These are phyloP conservation scores for Ogataea trehalophila DNA, from an alignment of 805 yeast genomes.

Conservation along the genomic window DNA sequence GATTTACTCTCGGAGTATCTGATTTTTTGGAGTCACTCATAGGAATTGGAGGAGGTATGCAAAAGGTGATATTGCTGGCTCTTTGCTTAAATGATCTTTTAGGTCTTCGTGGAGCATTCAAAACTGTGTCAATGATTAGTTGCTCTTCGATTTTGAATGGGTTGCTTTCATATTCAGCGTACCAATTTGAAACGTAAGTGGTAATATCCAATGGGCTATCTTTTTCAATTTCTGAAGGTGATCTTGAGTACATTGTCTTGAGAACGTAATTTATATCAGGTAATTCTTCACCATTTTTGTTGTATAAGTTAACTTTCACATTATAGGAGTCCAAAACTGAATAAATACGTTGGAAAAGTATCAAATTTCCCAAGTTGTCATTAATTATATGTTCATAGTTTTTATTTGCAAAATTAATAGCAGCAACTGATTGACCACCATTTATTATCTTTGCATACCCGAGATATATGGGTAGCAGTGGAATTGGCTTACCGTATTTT, in stretches of 20 bases:
- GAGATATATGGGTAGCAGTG: constrained; percentile 16
- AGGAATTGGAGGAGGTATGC: too few relatives aligned
- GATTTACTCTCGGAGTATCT: too few relatives aligned
- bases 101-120: neutral
- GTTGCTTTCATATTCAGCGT: neutral
- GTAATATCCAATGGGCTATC: neutral
- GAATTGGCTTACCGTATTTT: constrained; percentile 6
- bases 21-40: too few relatives aligned
- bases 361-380: constrained; percentile 1
- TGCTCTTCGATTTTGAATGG: neutral
- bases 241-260: neutral
- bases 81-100: neutral
- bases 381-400: constrained; percentile 2
- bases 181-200: neutral
- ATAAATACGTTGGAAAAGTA: constrained; percentile 17
- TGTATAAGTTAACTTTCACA: constrained; percentile 1
- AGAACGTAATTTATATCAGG: constrained; percentile 8
- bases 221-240: neutral
- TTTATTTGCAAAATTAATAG: constrained; percentile 13
- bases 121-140: neutral
- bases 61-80: too few relatives aligned
- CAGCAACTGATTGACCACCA: neutral
- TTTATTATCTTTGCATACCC: constrained; percentile 6
- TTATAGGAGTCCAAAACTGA: constrained; percentile 3
- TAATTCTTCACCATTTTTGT: neutral